These are phyloP conservation scores for Choiromyces venosus DNA, from an alignment of 495 filamentous ascomycete genomes.

Conservation along the genomic window DNA sequence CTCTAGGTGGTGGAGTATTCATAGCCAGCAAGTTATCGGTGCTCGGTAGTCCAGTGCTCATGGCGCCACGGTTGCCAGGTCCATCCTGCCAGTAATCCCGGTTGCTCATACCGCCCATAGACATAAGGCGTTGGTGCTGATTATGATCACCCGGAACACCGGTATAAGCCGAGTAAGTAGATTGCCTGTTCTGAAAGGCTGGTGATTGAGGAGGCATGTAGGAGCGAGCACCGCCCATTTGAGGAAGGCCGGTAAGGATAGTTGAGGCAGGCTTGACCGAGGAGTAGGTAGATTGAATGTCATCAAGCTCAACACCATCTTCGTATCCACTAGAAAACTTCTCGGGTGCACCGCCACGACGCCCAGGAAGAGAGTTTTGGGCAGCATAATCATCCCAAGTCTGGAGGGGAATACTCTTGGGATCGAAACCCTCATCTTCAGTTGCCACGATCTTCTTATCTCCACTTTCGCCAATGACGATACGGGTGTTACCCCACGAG, in stretches of 20 bases:
- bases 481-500: conserved; percentile 94
- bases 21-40: conserved; percentile 57
- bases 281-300: conserved; percentile 94
- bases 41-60: conserved; percentile 53
- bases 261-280: conserved; percentile 89
- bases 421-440: conserved; percentile 83
- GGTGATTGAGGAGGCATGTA: conserved; percentile 81
- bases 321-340: conserved; percentile 53
- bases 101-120: conserved; percentile 55
- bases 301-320: conserved; percentile 84
- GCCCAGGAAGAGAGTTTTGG: conserved; percentile 83
- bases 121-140: conserved; percentile 54
- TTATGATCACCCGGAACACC: conserved; percentile 46
- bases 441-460: conserved; percentile 80
- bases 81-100: conserved; percentile 51
- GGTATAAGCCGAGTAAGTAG: conserved; percentile 54
- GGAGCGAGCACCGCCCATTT: conserved; percentile 51
- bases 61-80: conserved; percentile 46
- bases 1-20: conserved; percentile 47
- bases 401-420: conserved; percentile 85
- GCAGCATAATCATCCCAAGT: conserved; percentile 96
- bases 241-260: conserved; percentile 79
- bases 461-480: conserved; percentile 91
- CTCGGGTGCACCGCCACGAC: conserved; percentile 64
- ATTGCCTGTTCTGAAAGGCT: conserved; percentile 56